Conservation (phyloP, 1,284 basidiomycete genomes). For the Amanita bisporigera region DNA sequence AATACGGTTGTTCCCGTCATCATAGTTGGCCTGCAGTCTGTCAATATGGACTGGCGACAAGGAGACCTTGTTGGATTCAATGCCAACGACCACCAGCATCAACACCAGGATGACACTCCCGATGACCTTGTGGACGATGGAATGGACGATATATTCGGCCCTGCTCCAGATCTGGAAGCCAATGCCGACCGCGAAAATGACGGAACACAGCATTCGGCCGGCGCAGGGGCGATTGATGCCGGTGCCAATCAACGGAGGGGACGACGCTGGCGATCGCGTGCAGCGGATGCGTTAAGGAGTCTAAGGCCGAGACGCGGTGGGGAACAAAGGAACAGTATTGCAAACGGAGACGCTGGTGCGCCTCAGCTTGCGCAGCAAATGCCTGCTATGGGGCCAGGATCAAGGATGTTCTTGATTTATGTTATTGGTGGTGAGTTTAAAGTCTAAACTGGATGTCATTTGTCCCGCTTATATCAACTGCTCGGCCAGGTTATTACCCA, state of each 20-base stretch:
- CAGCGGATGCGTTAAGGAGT: slow-evolving; percentile 62
- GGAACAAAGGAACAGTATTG: slow-evolving; percentile 15
- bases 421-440: slow-evolving; percentile 68
- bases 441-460: neutral
- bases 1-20: slow-evolving; percentile 76
- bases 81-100: neutral
- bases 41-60: slow-evolving; percentile 53
- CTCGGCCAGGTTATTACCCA: slow-evolving; percentile 75
- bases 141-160: slow-evolving; percentile 24
- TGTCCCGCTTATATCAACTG: slow-evolving; percentile 4
- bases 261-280: slow-evolving; percentile 54
- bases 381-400: slow-evolving; percentile 47
- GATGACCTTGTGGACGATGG: slow-evolving; percentile 23
- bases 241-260: slow-evolving; percentile 11
- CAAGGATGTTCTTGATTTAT: slow-evolving; percentile 80
- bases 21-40: slow-evolving; percentile 78
- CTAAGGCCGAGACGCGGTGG: slow-evolving; percentile 52
- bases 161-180: slow-evolving; percentile 16
- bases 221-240: neutral
- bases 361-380: slow-evolving; percentile 5
- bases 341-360: neutral
- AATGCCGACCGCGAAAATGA: slow-evolving; percentile 5
- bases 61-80: slow-evolving; percentile 20
- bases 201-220: slow-evolving; percentile 18
- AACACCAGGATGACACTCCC: slow-evolving; percentile 1